Base-by-base conservation (phyloP, 441 rosid genomes). In the Pelargonium australe region DNA sequence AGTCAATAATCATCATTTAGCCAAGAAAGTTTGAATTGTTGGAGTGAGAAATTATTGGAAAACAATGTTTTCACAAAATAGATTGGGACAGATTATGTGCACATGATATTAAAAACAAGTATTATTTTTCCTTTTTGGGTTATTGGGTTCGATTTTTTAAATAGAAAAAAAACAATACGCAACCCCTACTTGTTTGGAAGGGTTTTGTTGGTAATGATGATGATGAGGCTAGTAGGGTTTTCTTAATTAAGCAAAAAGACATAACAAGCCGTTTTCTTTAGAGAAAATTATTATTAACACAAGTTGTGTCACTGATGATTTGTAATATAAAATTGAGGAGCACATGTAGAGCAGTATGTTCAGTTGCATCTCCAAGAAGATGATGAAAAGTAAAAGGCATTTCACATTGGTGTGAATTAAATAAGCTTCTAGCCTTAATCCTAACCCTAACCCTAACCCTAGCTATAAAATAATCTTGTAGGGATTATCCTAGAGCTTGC, bases 311-410 rank as follows among this genome's bases (percentile, higher is more conserved):
- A 28, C 34, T 28, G 1, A 28, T 23, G 20, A 23, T 20, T 57
- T 20, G 17, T 43, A 25, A 63, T 37, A 20, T 41, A 16, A 19
- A 2, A 14, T 12, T 64, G 16, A 61, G 64, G 9, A 58, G 78
- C 81, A 76, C 80, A 67, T 75, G 78, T 31, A 20, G 63, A 45
- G 69, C 78, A 74, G 71, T 69, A 49, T 14, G 16, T 17, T n/a
- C 23, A 58, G 63, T 58, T 58, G 31, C 63, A 58, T 58, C 25
- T 19, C 63, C 63, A 17, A 58, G 31, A 19, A 58, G 63, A 58
- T 58, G 63, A 58, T 58, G 63, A 58, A 58, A 58, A 58, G 43
- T 58, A 25, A 58, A 17, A 58, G 31, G 63, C 63, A 58, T 58
- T 58, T 58, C 63, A 58, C 63, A 58, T 25, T 58, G 63, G 28